Evolutionary conservation across 2,329 filamentous ascomycete genomes (phyloP).

Genomic region (Hypoxylon sp.): DNA sequence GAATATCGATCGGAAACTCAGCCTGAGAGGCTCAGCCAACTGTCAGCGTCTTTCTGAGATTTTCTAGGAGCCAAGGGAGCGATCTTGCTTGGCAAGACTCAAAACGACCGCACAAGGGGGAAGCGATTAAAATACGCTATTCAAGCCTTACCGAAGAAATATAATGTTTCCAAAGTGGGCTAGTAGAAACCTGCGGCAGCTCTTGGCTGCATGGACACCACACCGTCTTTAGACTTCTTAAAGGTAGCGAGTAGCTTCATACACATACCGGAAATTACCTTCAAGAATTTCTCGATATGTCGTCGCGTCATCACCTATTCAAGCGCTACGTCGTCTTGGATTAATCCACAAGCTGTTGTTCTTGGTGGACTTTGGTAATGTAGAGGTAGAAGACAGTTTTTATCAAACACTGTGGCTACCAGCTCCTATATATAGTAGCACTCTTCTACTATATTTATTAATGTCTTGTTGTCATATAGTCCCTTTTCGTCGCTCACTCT

Average conservation of each 20-base stretch:
- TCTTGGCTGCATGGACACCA: not conserved
- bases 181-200: not conserved
- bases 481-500: conserved; percentile 29
- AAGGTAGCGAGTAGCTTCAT: no score
- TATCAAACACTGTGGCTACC: not conserved
- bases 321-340: not conserved
- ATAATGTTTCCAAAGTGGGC: not conserved
- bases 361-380: not conserved
- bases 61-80: conserved; percentile 22
- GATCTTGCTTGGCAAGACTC: conserved; percentile 11
- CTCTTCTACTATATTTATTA: not conserved
- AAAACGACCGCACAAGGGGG: conserved; percentile 17
- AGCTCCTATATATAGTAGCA: not conserved
- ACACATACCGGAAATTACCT: no score
- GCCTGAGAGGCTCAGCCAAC: conserved; percentile 6
- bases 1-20: conserved; percentile 16
- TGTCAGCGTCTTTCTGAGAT: conserved; percentile 15
- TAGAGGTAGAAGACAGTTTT: not conserved
- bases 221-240: no score
- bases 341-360: not conserved
- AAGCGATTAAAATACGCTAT: conserved; percentile 9
- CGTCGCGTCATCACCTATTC: not conserved
- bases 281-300: not conserved
- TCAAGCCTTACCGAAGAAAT: not conserved
- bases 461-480: not conserved